Conservation (phyloP, 2,329 filamentous ascomycete species). For the Xylariaceae sp. region DNA sequence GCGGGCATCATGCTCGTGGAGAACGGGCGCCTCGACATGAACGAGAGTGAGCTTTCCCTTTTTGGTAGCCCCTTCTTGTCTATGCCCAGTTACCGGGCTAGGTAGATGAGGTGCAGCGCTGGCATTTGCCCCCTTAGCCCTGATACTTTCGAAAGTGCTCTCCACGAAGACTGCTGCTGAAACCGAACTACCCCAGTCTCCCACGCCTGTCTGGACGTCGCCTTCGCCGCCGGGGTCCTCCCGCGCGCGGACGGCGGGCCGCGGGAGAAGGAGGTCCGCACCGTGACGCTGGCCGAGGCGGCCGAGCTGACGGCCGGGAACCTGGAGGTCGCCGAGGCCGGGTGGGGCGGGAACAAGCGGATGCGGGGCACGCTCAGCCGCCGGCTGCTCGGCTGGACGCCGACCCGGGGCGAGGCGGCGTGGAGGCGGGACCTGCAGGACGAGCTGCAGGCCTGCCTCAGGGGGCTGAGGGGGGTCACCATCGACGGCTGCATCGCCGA, state of each 20-base stretch:
- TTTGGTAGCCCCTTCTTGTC: no score
- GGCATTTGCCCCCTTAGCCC: no score
- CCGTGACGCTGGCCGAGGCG: constrained; percentile 5
- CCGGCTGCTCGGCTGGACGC: constrained; percentile 2
- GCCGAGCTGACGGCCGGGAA: constrained; percentile 7
- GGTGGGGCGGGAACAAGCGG: constrained; percentile 2
- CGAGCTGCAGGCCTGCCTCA: constrained; percentile 1
- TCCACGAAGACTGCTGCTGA: no score
- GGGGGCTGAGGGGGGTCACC: constrained; percentile 1
- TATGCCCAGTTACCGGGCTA: no score
- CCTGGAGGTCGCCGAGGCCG: constrained; percentile 6
- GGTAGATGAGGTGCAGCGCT: no score
- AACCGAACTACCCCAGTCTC: no score
- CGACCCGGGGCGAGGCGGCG: neutral
- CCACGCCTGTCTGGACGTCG: constrained; percentile 6
- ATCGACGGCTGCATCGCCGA: constrained; percentile 2
- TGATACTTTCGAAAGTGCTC: no score
- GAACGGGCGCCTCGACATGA: neutral
- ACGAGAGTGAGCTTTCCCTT: no score
- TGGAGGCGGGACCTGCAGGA: constrained; percentile 1
- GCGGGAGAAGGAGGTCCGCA: constrained; percentile 3
- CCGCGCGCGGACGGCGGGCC: constrained; percentile 3
- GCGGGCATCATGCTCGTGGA: neutral
- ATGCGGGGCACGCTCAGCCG: neutral
- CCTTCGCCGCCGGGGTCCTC: constrained; percentile 9